Evolutionary conservation across 176 grass and related monocot species (phyloP).

Genomic region (Elaeis guineensis): DNA sequence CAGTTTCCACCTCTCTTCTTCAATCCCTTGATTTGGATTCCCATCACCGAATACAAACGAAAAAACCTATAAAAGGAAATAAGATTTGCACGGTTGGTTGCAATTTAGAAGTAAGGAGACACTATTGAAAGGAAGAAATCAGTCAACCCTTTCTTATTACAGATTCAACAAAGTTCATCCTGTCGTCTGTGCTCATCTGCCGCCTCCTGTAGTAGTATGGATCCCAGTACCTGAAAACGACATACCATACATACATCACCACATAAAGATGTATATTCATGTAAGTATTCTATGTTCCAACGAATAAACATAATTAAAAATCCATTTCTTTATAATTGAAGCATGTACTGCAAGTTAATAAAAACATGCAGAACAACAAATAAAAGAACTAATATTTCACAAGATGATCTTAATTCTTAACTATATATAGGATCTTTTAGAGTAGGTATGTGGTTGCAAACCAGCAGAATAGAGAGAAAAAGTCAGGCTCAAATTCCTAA

Average conservation of each 20-base stretch:
- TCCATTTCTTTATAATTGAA: too few species aligned
- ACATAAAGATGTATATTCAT: background rate
- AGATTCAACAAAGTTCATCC: conserved; percentile 99
- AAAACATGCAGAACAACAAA: too few species aligned
- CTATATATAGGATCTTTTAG: too few species aligned
- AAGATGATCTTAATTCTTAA: too few species aligned
- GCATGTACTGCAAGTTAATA: too few species aligned
- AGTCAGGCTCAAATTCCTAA: too few species aligned
- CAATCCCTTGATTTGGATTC: conserved; percentile 90
- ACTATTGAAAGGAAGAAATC: conserved; percentile 42
- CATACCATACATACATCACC: background rate
- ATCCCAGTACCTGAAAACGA: conserved; percentile 70
- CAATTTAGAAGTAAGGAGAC: conserved; percentile 12
- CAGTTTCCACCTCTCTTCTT: conserved; percentile 97
- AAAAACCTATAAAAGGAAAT: conserved; percentile 48
- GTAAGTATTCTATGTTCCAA: too few species aligned
- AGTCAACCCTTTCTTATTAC: conserved; percentile 93
- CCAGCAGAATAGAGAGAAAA: too few species aligned
- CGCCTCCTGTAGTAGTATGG: conserved; percentile 70
- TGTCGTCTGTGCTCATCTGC: conserved; percentile 47
- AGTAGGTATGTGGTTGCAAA: too few species aligned
- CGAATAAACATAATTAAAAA: too few species aligned
- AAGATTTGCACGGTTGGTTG: background rate
- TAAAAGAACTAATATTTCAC: too few species aligned
- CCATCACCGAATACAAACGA: conserved; percentile 99